Evolutionary conservation across 1,284 basidiomycete genomes (phyloP).

Genomic region (Fomitopsis palustris): DNA sequence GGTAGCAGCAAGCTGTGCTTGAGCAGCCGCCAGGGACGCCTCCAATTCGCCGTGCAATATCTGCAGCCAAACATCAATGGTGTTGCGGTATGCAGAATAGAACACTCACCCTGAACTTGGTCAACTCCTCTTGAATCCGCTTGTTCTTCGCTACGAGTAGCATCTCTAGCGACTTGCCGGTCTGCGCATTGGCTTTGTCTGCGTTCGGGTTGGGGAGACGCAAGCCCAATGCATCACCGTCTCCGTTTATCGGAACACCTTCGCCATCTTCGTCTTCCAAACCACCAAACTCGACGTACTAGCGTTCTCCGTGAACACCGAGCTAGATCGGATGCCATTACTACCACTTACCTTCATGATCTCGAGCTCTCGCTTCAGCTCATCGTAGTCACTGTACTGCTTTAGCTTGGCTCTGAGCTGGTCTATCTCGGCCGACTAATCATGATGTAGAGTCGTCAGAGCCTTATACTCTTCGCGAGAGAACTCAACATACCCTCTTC

Average conservation of each 20-base stretch:
- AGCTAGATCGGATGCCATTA: background rate
- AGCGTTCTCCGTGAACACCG: background rate
- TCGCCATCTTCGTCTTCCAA: conserved; percentile 61
- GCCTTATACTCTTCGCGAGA: background rate
- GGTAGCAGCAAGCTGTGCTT: conserved; percentile 57
- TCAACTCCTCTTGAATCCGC: conserved; percentile 90
- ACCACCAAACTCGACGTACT: conserved; percentile 94
- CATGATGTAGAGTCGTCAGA: background rate
- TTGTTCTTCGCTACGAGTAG: conserved; percentile 94
- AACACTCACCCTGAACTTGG: conserved; percentile 74
- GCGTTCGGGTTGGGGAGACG: conserved; percentile 86
- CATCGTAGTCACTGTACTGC: conserved; percentile 85
- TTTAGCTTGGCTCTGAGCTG: conserved; percentile 65
- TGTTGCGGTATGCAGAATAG: conserved; percentile 1
- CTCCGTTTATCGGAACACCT: conserved; percentile 19
- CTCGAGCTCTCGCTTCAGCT: conserved; percentile 93
- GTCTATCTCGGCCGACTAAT: conserved; percentile 55
- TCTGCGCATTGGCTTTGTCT: conserved; percentile 71
- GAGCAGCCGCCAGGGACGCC: conserved; percentile 54
- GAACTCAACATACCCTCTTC: conserved; percentile 42
- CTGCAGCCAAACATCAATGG: conserved; percentile 34
- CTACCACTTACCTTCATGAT: conserved; percentile 82
- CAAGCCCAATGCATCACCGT: conserved; percentile 42
- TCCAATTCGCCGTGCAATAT: conserved; percentile 82
- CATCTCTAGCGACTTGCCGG: conserved; percentile 83